phyloP scores from a whole-genome alignment of 805 yeast genomes.

The Candida sakaeoensis region DNA sequence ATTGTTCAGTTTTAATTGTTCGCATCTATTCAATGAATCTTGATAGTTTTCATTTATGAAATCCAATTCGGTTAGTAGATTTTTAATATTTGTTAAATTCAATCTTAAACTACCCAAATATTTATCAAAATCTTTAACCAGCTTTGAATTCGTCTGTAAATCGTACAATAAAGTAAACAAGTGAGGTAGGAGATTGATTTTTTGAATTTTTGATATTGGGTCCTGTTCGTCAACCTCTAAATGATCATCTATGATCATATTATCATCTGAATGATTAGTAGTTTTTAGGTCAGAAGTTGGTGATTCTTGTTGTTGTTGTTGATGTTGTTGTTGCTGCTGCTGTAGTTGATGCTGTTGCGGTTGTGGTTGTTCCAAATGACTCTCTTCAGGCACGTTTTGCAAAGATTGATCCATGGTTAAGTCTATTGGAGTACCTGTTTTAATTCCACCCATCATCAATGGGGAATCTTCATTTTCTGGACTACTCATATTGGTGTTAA shows the following conservation, averaged over 20 bases:
- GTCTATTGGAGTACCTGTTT: constrained; percentile 8
- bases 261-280: constrained; percentile 4
- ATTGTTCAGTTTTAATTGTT: constrained; percentile 22
- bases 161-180: constrained; percentile 32
- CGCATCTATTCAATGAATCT: constrained; percentile 21
- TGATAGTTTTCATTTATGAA: constrained; percentile 35
- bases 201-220: constrained; percentile 21
- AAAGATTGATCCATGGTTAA: constrained; percentile 5
- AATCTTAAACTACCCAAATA: constrained; percentile 37
- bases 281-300: too few species aligned
- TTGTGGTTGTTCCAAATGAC: not conserved
- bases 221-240: constrained; percentile 9
- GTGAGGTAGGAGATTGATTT: constrained; percentile 37
- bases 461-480: constrained; percentile 8
- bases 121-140: constrained; percentile 38
- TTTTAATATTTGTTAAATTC: constrained; percentile 27
- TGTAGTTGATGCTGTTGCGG: constrained; percentile 1
- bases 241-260: constrained; percentile 12
- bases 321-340: constrained; percentile 1
- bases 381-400: not conserved
- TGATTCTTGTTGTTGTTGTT: not conserved
- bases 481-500: constrained; percentile 5
- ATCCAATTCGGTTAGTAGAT: constrained; percentile 31
- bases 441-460: constrained; percentile 7
- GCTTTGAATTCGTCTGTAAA: constrained; percentile 31